These are phyloP conservation scores for Fusarium nisikadoi DNA, from an alignment of 2,329 filamentous ascomycete genomes.

Conservation along the genomic window DNA sequence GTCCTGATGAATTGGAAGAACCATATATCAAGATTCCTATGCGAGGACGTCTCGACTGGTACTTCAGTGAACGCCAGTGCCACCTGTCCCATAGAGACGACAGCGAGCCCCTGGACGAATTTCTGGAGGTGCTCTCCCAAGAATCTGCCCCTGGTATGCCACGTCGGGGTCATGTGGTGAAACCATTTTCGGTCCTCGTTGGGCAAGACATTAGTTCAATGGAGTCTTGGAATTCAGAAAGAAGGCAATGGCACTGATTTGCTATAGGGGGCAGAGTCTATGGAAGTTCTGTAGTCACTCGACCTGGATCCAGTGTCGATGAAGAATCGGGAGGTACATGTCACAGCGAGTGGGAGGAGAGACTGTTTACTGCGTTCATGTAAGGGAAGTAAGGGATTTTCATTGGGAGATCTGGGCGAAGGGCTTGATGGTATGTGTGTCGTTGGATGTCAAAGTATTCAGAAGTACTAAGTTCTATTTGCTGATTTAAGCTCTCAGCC, in stretches of 20 bases:
- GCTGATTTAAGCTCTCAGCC: too few relatives aligned
- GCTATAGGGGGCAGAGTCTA: too few relatives aligned
- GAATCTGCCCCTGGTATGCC: background rate
- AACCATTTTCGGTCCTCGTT: background rate
- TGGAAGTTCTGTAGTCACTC: background rate
- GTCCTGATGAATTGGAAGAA: too few relatives aligned
- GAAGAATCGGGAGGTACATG: background rate
- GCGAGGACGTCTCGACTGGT: too few relatives aligned
- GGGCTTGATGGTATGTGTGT: background rate
- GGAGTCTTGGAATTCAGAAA: fast-evolving
- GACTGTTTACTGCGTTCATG: background rate
- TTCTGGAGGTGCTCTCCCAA: too few relatives aligned
- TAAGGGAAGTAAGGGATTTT: background rate
- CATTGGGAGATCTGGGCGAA: background rate
- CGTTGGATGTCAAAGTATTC: background rate
- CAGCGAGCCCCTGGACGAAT: too few relatives aligned
- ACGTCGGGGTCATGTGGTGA: fast-evolving
- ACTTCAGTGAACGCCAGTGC: too few relatives aligned
- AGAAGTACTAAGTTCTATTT: background rate
- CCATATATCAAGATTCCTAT: too few relatives aligned
- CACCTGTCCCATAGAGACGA: too few relatives aligned
- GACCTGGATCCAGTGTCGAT: background rate
- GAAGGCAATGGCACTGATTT: background rate
- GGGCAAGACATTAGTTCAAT: fast-evolving
- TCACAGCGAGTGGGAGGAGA: background rate